These are phyloP conservation scores for Microbotryum lychnidis-dioicae DNA, from an alignment of 1,284 basidiomycete species.

Conservation along the genomic window DNA sequence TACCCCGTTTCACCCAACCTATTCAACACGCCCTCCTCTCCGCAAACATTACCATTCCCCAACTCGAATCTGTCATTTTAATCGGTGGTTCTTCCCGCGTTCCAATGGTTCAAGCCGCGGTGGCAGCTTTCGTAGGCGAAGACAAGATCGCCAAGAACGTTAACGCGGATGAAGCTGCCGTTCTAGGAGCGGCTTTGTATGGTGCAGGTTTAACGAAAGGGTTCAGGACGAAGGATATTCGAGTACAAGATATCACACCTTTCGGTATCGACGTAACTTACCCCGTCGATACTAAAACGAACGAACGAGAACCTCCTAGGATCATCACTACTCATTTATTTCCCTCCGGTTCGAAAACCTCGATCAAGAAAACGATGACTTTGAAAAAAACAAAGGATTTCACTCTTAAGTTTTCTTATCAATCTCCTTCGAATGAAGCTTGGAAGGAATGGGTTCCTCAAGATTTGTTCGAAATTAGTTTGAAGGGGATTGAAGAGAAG, in stretches of 20 bases:
- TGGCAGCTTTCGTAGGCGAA: conserved; percentile 66
- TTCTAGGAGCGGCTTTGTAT: conserved; percentile 87
- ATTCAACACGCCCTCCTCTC: conserved; percentile 65
- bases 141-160: conserved; percentile 84
- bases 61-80: conserved; percentile 81
- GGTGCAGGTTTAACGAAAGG: conserved; percentile 81
- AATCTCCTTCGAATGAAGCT: conserved; percentile 52
- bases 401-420: conserved; percentile 50
- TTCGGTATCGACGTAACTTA: conserved; percentile 72
- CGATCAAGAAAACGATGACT: conserved; percentile 71
- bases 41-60: conserved; percentile 60
- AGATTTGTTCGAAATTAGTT: conserved; percentile 58
- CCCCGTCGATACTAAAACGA: conserved; percentile 48
- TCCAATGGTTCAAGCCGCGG: conserved; percentile 79
- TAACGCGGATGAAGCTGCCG: conserved; percentile 93
- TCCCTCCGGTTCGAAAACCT: conserved; percentile 61
- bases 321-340: conserved; percentile 67
- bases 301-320: conserved; percentile 48
- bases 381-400: conserved; percentile 75
- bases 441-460: conserved; percentile 47
- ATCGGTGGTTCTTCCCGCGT: conserved; percentile 83
- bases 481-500: conserved; percentile 61
- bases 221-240: conserved; percentile 93
- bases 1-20: conserved; percentile 57
- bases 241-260: conserved; percentile 62